These are phyloP conservation scores for Cucumis hystrix DNA, from an alignment of 306 rosid species.

Conservation along the genomic window DNA sequence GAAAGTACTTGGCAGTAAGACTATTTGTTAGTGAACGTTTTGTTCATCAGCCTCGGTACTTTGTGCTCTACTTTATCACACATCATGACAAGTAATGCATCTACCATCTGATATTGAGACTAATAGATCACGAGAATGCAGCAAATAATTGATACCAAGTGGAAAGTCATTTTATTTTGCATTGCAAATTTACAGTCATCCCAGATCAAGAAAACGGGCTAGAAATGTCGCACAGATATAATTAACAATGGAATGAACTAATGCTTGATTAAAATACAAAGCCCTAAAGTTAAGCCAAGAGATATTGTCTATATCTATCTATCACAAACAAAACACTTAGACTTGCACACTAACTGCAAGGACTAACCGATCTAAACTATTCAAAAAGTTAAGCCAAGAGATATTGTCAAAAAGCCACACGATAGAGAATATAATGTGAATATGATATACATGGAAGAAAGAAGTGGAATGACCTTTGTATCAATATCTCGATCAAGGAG, in stretches of 20 bases:
- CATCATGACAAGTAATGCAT: neutral
- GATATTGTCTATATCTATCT: neutral
- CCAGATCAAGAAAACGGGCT: neutral
- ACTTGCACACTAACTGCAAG: neutral
- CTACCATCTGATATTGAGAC: neutral
- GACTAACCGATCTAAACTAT: neutral
- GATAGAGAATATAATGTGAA: neutral
- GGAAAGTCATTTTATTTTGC: neutral
- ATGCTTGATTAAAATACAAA: neutral
- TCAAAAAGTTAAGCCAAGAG: neutral
- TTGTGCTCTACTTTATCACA: neutral
- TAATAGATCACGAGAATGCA: neutral
- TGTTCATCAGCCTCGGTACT: neutral
- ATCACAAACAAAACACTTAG: neutral
- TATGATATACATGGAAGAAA: neutral
- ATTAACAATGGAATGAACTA: neutral
- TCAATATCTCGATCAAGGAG: slow-evolving; percentile 82
- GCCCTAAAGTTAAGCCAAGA: neutral
- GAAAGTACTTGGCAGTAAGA: neutral
- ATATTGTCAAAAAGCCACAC: neutral
- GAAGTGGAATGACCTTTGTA: slow-evolving; percentile 26
- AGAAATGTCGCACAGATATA: neutral
- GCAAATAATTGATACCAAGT: neutral
- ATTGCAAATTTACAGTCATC: neutral
- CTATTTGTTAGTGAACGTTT: neutral